A percentile compares a stretch with the other conserved stretches of the same genome.
Evolutionary conservation across 1,139 yeast genomes (phyloP).

Genomic region (Magnusiomyces ingens): DNA sequence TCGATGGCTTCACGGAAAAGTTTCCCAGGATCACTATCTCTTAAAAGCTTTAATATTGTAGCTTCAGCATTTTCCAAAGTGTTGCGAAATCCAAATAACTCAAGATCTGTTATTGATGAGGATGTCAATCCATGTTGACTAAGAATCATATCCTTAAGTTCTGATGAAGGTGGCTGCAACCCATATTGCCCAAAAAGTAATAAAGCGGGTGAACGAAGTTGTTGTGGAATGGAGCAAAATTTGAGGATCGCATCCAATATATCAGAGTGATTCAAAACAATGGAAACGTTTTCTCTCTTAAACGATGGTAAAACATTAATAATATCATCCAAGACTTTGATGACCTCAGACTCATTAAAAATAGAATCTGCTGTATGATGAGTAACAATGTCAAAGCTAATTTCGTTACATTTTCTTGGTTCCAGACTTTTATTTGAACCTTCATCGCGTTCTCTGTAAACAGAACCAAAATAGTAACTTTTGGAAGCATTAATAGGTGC

Average conservation of each 20-base stretch:
- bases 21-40: constrained; percentile 60
- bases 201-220: constrained; percentile 61
- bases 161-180: constrained; percentile 58
- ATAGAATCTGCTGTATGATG: constrained; percentile 39
- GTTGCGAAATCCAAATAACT: constrained; percentile 66
- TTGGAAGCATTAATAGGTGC: constrained; percentile 50
- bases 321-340: constrained; percentile 74
- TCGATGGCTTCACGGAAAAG: constrained; percentile 57
- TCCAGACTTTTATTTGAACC: constrained; percentile 47
- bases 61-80: constrained; percentile 58
- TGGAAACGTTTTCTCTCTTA: constrained; percentile 44
- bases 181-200: constrained; percentile 71
- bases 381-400: constrained; percentile 71
- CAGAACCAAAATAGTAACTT: constrained; percentile 63
- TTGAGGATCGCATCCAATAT: constrained; percentile 68
- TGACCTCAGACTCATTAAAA: constrained; percentile 77
- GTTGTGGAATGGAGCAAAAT: constrained; percentile 68
- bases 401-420: constrained; percentile 73
- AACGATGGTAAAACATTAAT: constrained; percentile 59
- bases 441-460: constrained; percentile 54
- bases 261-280: constrained; percentile 74
- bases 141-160: constrained; percentile 57
- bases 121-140: constrained; percentile 70
- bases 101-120: constrained; percentile 75
- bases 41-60: constrained; percentile 61